Evolutionary conservation across 441 rosid species (phyloP).

Genomic region (Pelargonium cotyledonis): DNA sequence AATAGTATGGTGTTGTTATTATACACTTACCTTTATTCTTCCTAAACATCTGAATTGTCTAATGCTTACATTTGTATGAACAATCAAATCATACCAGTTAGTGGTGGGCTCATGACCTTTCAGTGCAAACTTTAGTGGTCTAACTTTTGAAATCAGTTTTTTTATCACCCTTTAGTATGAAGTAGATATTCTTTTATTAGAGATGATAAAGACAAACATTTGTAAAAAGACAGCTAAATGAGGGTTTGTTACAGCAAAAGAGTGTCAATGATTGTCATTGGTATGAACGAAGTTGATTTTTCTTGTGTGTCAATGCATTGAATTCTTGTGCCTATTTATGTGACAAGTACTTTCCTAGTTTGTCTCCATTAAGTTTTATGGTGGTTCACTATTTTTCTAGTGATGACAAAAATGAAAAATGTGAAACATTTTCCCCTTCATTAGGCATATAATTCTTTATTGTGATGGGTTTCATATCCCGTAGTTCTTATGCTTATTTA

Average conservation of each 20-base stretch:
- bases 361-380: background rate
- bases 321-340: background rate
- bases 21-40: background rate
- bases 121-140: slow-evolving; percentile 2
- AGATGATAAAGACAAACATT: background rate
- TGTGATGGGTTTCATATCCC: background rate
- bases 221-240: background rate
- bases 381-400: background rate
- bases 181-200: background rate
- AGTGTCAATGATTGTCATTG: background rate
- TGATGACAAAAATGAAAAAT: background rate
- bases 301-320: background rate
- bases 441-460: background rate
- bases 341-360: background rate
- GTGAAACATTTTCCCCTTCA: background rate
- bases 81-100: background rate
- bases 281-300: background rate
- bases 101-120: background rate
- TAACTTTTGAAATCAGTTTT: background rate
- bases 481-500: background rate
- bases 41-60: background rate
- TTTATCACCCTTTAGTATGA: background rate
- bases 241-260: background rate
- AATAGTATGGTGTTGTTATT: too few species aligned
- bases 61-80: background rate